These are phyloP conservation scores for Rosellinia necatrix DNA, from an alignment of 2,329 filamentous ascomycete species.

Conservation along the genomic window DNA sequence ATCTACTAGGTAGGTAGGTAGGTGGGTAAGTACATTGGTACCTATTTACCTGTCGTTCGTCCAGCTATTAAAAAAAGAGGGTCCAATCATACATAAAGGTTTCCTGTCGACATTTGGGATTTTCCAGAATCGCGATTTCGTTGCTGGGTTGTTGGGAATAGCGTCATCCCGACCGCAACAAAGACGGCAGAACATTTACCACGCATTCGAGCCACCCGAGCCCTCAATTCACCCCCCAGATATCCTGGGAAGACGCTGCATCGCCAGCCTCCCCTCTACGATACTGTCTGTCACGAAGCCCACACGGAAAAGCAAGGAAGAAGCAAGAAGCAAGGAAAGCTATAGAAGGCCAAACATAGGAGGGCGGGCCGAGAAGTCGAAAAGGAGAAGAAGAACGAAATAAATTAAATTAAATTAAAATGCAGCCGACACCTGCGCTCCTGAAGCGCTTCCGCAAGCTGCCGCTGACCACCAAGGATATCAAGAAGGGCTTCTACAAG, in stretches of 20 bases:
- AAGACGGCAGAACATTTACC: not conserved
- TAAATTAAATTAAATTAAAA: too few species aligned
- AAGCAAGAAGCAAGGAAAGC: not conserved
- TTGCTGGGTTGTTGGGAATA: not conserved
- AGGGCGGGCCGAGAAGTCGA: not conserved
- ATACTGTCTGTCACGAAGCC: not conserved
- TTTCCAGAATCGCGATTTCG: conserved; percentile 18
- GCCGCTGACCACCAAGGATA: conserved; percentile 87
- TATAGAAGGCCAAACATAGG: not conserved
- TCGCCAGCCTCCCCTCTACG: not conserved
- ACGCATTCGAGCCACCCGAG: too few species aligned
- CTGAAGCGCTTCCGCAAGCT: conserved; percentile 73
- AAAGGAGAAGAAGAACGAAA: conserved; percentile 16
- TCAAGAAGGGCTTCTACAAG: conserved; percentile 96
- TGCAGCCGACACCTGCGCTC: conserved; percentile 72
- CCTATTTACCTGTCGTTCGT: not conserved
- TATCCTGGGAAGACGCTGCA: not conserved
- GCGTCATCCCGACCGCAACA: not conserved
- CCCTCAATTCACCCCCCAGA: not conserved
- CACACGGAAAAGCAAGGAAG: not conserved
- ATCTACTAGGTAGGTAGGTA: too few species aligned
- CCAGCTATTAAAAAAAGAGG: conserved; percentile 4
- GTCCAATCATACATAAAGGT: conserved; percentile 2
- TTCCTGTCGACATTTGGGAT: conserved; percentile 11
- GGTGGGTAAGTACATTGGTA: too few species aligned